phyloP scores from a whole-genome alignment of 768 basidiomycete genomes.

The Suillus discolor region DNA sequence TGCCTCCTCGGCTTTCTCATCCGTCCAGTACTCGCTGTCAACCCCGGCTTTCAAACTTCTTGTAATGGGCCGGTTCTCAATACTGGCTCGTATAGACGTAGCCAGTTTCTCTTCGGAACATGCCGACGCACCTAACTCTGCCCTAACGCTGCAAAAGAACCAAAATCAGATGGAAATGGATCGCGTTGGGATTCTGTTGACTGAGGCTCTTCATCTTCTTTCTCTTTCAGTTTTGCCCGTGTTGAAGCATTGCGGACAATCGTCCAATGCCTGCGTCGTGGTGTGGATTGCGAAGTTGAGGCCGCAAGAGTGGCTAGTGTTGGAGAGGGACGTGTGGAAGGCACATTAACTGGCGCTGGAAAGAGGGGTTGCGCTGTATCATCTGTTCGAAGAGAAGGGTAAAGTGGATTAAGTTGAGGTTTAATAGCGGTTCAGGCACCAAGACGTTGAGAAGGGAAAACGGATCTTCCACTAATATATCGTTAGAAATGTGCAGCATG shows the following conservation, averaged over 20 bases:
- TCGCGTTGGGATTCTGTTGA: slow-evolving; percentile 53
- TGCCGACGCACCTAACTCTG: slow-evolving; percentile 40
- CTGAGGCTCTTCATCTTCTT: slow-evolving; percentile 42
- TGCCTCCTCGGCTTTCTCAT: slow-evolving; percentile 50
- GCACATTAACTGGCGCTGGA: slow-evolving; percentile 31
- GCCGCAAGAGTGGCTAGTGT: slow-evolving; percentile 20
- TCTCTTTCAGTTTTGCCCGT: slow-evolving; percentile 53
- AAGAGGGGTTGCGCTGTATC: slow-evolving; percentile 22
- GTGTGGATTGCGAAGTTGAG: slow-evolving; percentile 9
- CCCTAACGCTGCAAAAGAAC: slow-evolving; percentile 54
- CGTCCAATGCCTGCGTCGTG: slow-evolving; percentile 61
- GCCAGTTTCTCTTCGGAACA: slow-evolving; percentile 30
- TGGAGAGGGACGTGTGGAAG: slow-evolving; percentile 21
- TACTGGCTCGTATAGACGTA: slow-evolving; percentile 43
- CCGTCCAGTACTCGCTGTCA: slow-evolving; percentile 47
- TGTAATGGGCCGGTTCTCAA: slow-evolving; percentile 27
- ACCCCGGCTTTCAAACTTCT: slow-evolving; percentile 22
- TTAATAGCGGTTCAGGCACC: slow-evolving; percentile 57
- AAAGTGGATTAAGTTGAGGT: slow-evolving; percentile 61
- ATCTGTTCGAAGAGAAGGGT: slow-evolving; percentile 41
- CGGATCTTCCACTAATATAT: slow-evolving; percentile 71
- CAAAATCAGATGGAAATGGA: slow-evolving; percentile 59
- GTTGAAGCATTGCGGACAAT: slow-evolving; percentile 52
- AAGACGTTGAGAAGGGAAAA: slow-evolving; percentile 67
- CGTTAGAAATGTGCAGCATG: slow-evolving; percentile 10